A percentile compares a stretch with the other conserved stretches of the same genome.
These are phyloP conservation scores for Oidium heveae DNA, from an alignment of 2,329 filamentous ascomycete genomes.

Conservation along the genomic window DNA sequence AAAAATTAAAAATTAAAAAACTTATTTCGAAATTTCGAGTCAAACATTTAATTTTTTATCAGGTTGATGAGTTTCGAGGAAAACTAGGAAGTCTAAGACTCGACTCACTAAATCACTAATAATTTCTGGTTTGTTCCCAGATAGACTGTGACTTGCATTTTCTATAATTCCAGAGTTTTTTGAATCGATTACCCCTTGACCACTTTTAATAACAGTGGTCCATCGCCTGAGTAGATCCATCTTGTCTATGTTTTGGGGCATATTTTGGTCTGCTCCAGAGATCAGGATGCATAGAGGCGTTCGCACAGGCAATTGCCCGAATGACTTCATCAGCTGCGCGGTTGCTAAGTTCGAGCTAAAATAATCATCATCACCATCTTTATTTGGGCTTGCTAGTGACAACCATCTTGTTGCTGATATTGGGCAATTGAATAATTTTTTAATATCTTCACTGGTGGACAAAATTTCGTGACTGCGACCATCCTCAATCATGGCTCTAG, in stretches of 20 bases:
- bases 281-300: conserved; percentile 24
- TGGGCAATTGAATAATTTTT: conserved; percentile 16
- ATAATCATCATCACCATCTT: conserved; percentile 37
- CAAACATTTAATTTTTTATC: background rate
- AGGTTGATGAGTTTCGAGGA: conserved; percentile 1
- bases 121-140: conserved; percentile 20
- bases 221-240: conserved; percentile 22
- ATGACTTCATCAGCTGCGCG: conserved; percentile 24
- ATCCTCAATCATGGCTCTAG: conserved; percentile 18
- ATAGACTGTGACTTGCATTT: conserved; percentile 25
- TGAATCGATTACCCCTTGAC: conserved; percentile 22
- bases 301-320: conserved; percentile 23
- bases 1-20: too few species aligned
- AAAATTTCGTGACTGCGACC: conserved; percentile 21
- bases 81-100: conserved; percentile 23
- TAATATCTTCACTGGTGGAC: conserved; percentile 8
- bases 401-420: conserved; percentile 32
- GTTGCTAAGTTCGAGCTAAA: conserved; percentile 38
- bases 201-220: conserved; percentile 19
- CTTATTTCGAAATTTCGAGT: too few species aligned
- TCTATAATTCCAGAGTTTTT: conserved; percentile 21
- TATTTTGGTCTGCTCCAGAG: conserved; percentile 24
- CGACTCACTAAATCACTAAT: conserved; percentile 23
- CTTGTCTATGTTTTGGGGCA: conserved; percentile 23
- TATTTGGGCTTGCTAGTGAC: conserved; percentile 27